Evolutionary conservation across 2,329 filamentous ascomycete genomes (phyloP).

Genomic region (Iodosphaeria phyllophila): DNA sequence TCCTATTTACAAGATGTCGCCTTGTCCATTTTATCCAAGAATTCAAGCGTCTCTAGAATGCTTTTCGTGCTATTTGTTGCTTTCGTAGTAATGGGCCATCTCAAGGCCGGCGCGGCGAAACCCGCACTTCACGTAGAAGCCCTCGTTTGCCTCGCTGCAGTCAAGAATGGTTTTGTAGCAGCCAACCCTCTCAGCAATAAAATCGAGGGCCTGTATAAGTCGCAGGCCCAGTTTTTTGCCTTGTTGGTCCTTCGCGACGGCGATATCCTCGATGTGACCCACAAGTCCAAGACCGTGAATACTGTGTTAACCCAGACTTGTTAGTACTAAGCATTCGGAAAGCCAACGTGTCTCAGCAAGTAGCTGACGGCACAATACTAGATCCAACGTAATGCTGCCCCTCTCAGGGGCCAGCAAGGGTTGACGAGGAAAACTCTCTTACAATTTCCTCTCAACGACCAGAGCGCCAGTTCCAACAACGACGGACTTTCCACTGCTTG

Average conservation of each 20-base stretch:
- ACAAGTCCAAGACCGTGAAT: slow-evolving; percentile 69
- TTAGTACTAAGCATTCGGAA: no score
- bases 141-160: slow-evolving; percentile 89
- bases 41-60: no score
- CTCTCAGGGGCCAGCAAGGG: no score
- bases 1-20: no score
- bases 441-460: slow-evolving; percentile 90
- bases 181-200: slow-evolving; percentile 71
- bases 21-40: no score
- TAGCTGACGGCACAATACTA: no score
- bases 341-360: no score
- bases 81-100: slow-evolving; percentile 90
- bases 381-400: no score
- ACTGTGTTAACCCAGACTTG: slow-evolving; percentile 19
- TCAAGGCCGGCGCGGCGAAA: slow-evolving; percentile 83
- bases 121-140: slow-evolving; percentile 96
- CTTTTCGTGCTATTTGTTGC: no score
- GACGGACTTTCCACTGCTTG: slow-evolving; percentile 27
- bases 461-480: slow-evolving; percentile 85
- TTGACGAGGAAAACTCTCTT: no score
- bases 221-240: slow-evolving; percentile 89
- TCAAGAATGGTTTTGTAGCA: slow-evolving; percentile 97
- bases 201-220: slow-evolving; percentile 86
- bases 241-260: slow-evolving; percentile 85
- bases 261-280: slow-evolving; percentile 96